Conservation (phyloP, 2,329 filamentous ascomycete species). For the Sclerotinia spermophila region DNA sequence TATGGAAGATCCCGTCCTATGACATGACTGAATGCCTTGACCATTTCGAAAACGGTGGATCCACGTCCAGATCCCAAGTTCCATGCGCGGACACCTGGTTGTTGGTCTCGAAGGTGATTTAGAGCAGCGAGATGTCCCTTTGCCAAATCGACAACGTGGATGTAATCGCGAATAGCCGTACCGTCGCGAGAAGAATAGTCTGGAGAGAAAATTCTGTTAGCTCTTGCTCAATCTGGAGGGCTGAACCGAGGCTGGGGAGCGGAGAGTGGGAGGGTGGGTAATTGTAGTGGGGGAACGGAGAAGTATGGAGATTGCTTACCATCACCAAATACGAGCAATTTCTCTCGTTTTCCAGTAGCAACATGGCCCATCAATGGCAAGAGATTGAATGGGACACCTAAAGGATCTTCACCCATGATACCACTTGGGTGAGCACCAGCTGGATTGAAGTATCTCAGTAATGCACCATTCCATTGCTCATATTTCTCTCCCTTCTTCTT, state of each 20-base stretch:
- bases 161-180: constrained; percentile 96
- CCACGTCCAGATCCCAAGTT: constrained; percentile 93
- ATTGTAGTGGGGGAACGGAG: neutral
- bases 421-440: constrained; percentile 91
- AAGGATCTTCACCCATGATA: constrained; percentile 96
- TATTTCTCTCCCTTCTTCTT: constrained; percentile 74
- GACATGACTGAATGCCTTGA: constrained; percentile 85
- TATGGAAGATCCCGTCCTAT: constrained; percentile 85
- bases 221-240: constrained; percentile 1
- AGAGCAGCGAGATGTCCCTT: constrained; percentile 83
- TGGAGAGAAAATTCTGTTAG: constrained; percentile 39
- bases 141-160: constrained; percentile 89
- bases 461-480: constrained; percentile 86
- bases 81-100: constrained; percentile 91
- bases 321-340: constrained; percentile 90
- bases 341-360: constrained; percentile 89
- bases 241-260: neutral
- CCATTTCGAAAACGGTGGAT: constrained; percentile 95
- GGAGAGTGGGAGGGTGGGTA: neutral
- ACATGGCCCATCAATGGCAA: constrained; percentile 93
- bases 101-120: constrained; percentile 78
- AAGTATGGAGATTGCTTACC: constrained; percentile 51
- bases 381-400: constrained; percentile 93
- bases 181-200: constrained; percentile 90
- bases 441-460: constrained; percentile 97